Conservation (phyloP, 2,329 filamentous ascomycete genomes). For the Epicoccum sorghinum region DNA sequence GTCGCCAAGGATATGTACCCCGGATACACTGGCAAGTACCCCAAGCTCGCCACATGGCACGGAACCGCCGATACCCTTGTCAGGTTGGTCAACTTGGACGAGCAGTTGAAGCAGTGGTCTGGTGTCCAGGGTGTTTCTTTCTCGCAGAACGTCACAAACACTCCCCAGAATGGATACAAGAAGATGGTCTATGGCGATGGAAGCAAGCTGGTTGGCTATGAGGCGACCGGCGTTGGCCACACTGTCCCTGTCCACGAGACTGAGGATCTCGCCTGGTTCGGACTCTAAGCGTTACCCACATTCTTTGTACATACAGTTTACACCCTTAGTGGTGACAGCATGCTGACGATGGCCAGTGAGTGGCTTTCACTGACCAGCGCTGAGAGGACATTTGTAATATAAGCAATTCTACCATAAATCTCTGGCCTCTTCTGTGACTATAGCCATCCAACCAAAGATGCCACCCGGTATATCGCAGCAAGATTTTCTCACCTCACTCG, state of each 20-base stretch:
- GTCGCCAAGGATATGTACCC: constrained; percentile 46
- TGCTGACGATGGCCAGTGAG: too few species aligned
- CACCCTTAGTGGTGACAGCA: too few species aligned
- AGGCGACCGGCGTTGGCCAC: constrained; percentile 33
- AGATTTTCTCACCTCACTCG: neutral
- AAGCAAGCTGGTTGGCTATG: constrained; percentile 32
- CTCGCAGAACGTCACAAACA: constrained; percentile 26
- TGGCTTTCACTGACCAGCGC: neutral
- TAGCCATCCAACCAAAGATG: neutral
- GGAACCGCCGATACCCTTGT: constrained; percentile 45
- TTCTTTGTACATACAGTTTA: too few species aligned
- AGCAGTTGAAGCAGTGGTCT: constrained; percentile 40
- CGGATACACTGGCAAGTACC: constrained; percentile 43
- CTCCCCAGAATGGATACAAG: constrained; percentile 32
- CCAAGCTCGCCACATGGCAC: constrained; percentile 47
- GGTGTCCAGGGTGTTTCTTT: constrained; percentile 27
- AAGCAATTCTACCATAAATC: too few species aligned
- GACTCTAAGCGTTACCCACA: neutral
- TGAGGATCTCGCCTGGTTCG: constrained; percentile 14
- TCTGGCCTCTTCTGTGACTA: too few species aligned
- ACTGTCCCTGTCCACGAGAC: constrained; percentile 26
- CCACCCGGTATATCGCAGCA: neutral
- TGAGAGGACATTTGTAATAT: too few species aligned
- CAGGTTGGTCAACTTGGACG: constrained; percentile 30
- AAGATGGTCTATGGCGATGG: constrained; percentile 37